Conservation (phyloP, 345 rosid genomes). For the Aquilaria yunnanensis region DNA sequence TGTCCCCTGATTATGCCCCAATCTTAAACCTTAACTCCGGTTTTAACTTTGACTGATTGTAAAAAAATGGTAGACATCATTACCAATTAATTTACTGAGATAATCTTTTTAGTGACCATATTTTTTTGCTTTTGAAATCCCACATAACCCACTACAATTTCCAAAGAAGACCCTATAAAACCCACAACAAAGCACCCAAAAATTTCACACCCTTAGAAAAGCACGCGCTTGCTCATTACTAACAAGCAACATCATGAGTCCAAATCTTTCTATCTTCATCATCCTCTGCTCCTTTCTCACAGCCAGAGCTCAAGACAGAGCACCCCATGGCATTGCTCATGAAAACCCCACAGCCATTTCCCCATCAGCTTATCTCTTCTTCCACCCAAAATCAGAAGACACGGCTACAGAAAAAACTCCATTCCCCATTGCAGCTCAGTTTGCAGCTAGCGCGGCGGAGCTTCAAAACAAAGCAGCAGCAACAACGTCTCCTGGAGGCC, state of each 20-base stretch:
- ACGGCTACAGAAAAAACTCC: slow-evolving; percentile 46
- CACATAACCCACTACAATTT: slow-evolving; percentile 17
- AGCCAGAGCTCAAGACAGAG: slow-evolving; percentile 58
- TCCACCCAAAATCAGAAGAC: slow-evolving; percentile 55
- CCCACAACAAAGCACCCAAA: slow-evolving; percentile 21
- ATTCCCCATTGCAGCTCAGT: slow-evolving; percentile 51
- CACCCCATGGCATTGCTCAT: slow-evolving; percentile 77
- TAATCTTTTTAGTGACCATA: no score
- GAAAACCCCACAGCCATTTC: slow-evolving; percentile 71
- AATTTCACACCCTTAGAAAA: slow-evolving; percentile 15
- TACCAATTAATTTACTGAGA: no score
- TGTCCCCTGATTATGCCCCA: no score
- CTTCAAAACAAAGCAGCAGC: slow-evolving; percentile 25
- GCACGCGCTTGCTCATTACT: background rate
- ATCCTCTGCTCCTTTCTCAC: slow-evolving; percentile 26
- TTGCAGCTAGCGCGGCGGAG: slow-evolving; percentile 19
- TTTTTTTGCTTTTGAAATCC: no score
- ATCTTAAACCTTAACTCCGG: no score
- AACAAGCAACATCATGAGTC: slow-evolving; percentile 25
- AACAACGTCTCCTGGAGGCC: slow-evolving; percentile 20
- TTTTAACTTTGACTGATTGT: no score
- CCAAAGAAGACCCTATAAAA: slow-evolving; percentile 40
- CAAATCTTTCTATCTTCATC: slow-evolving; percentile 29
- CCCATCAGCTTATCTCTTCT: slow-evolving; percentile 77
- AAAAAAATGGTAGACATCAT: no score